Evolutionary conservation across 495 filamentous ascomycete genomes (phyloP).

Genomic region (Staphylotrichum longicolle): DNA sequence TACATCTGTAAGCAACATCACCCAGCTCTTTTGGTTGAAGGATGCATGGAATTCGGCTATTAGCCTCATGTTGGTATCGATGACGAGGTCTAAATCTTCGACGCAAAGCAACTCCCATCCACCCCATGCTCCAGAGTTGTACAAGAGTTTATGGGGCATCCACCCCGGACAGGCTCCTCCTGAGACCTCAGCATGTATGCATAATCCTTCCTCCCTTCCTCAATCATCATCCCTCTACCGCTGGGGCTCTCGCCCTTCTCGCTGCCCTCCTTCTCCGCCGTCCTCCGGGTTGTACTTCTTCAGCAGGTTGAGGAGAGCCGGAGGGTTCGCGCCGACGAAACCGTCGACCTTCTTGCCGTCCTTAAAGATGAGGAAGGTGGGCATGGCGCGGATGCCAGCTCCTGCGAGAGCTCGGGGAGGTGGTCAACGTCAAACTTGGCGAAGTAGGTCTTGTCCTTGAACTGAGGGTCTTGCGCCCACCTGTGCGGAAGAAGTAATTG

Average conservation of each 20-base stretch:
- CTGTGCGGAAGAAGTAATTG: conserved; percentile 30
- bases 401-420: conserved; percentile 68
- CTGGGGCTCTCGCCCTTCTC: neutral
- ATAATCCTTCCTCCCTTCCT: neutral
- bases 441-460: conserved; percentile 58
- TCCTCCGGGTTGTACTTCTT: conserved; percentile 20
- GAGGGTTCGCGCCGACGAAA: conserved; percentile 79
- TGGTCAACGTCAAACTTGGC: conserved; percentile 93
- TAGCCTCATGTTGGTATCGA: neutral
- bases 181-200: neutral
- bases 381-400: conserved; percentile 91
- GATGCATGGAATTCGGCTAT: too few species aligned
- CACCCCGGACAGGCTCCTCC: neutral
- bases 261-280: neutral
- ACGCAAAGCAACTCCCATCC: neutral
- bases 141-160: neutral
- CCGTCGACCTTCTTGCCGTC: conserved; percentile 60
- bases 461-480: conserved; percentile 53
- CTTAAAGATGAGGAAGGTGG: conserved; percentile 87
- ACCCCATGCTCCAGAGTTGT: neutral
- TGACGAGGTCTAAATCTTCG: neutral
- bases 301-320: conserved; percentile 25
- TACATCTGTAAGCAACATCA: too few species aligned
- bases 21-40: too few species aligned
- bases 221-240: neutral